These are phyloP conservation scores for Hydnomerulius pinastri DNA, from an alignment of 768 basidiomycete genomes.

Conservation along the genomic window DNA sequence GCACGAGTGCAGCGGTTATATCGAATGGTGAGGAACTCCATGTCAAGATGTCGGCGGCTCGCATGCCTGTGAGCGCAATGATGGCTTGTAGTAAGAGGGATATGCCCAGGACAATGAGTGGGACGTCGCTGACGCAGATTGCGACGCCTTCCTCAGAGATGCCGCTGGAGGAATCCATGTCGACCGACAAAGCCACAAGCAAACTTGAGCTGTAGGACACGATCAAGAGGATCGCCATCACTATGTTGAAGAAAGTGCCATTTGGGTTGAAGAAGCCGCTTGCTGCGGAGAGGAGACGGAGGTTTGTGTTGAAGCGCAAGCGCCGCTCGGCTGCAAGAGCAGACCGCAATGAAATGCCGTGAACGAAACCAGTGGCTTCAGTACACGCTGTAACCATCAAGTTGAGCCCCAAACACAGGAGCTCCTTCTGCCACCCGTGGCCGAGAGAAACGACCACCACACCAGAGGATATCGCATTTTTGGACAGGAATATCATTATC, in stretches of 20 bases:
- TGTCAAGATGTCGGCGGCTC: conserved; percentile 26
- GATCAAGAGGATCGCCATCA: conserved; percentile 31
- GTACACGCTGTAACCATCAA: conserved; percentile 28
- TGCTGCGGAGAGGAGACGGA: conserved; percentile 28
- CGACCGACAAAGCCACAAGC: conserved; percentile 22
- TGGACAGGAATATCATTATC: conserved; percentile 20
- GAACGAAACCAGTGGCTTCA: conserved; percentile 30
- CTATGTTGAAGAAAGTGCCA: conserved; percentile 19
- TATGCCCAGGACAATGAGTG: conserved; percentile 30
- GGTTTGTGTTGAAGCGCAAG: conserved; percentile 31
- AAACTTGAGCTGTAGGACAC: conserved; percentile 30
- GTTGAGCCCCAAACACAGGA: conserved; percentile 27
- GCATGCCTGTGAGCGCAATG: conserved; percentile 24
- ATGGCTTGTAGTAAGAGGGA: conserved; percentile 23
- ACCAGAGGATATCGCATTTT: conserved; percentile 25
- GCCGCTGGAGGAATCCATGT: conserved; percentile 16
- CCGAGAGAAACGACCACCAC: conserved; percentile 20
- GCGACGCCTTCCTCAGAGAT: background rate
- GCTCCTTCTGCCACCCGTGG: conserved; percentile 17
- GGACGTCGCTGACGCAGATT: conserved; percentile 25
- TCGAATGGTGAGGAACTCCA: conserved; percentile 37
- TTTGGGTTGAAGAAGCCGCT: conserved; percentile 22
- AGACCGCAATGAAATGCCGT: conserved; percentile 29
- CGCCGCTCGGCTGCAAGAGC: conserved; percentile 25
- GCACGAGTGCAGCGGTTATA: conserved; percentile 30